Conservation (phyloP, 129 eudicot species). For the Heracleum sosnowskyi region DNA sequence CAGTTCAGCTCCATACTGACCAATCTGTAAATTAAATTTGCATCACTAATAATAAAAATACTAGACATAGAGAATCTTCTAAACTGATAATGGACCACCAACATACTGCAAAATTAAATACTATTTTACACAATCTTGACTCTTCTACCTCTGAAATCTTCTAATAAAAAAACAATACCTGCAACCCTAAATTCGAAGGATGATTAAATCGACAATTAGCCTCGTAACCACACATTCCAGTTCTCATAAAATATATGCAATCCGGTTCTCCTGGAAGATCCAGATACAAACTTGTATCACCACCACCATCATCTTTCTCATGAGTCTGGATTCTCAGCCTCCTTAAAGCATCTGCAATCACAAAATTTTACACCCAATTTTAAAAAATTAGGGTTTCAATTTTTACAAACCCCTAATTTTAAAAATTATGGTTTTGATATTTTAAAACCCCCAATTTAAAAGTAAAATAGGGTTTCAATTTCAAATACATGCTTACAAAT, state of each 20-base stretch:
- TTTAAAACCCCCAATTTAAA: too few species aligned
- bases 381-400: too few species aligned
- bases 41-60: neutral
- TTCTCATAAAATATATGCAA: conserved; percentile 63
- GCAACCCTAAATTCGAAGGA: conserved; percentile 52
- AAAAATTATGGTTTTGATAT: too few species aligned
- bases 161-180: conserved; percentile 28
- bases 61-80: conserved; percentile 3
- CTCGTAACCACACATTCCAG: conserved; percentile 81
- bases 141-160: neutral
- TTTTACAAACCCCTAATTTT: too few species aligned
- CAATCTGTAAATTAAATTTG: conserved; percentile 26
- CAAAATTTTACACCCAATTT: neutral
- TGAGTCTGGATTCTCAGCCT: conserved; percentile 37
- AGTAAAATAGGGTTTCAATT: too few species aligned
- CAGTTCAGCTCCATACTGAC: conserved; percentile 43
- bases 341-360: conserved; percentile 42
- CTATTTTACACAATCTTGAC: neutral
- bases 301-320: conserved; percentile 30
- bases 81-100: conserved; percentile 1
- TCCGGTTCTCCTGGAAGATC: conserved; percentile 92
- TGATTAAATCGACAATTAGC: conserved; percentile 77
- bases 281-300: conserved; percentile 38
- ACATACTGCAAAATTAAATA: conserved; percentile 1
- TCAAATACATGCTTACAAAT: too few species aligned